These are phyloP conservation scores for Trichosporon asahii DNA, from an alignment of 1,284 basidiomycete genomes.

Conservation along the genomic window DNA sequence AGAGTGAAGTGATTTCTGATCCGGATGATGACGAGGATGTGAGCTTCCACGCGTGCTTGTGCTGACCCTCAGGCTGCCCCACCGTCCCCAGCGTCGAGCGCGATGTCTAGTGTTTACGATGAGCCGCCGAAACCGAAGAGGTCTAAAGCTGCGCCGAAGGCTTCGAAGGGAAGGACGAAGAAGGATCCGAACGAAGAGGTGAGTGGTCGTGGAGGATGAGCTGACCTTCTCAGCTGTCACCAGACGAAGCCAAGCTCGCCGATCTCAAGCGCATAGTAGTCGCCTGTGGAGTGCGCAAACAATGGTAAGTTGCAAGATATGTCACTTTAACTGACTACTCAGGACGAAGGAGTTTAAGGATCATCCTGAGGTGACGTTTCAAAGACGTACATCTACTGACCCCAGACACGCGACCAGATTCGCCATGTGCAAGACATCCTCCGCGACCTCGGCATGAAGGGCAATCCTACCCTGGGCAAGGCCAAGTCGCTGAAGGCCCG, in stretches of 20 bases:
- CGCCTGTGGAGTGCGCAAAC: constrained; percentile 75
- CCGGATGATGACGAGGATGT: neutral
- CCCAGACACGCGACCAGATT: constrained; percentile 62
- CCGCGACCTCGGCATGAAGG: constrained; percentile 70
- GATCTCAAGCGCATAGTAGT: constrained; percentile 58
- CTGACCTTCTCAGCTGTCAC: constrained; percentile 29
- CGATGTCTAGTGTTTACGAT: constrained; percentile 8
- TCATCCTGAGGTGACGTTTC: constrained; percentile 52
- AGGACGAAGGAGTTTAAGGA: constrained; percentile 65
- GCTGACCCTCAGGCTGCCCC: neutral
- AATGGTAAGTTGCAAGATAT: constrained; percentile 58
- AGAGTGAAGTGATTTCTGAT: neutral
- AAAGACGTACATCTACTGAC: neutral
- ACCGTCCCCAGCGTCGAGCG: neutral
- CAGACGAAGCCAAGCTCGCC: constrained; percentile 41
- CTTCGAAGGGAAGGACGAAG: constrained; percentile 21
- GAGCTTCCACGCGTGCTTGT: neutral
- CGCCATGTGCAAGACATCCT: constrained; percentile 64
- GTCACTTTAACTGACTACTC: neutral
- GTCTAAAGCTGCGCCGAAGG: neutral
- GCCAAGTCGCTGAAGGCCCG: constrained; percentile 68
- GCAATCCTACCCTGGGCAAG: constrained; percentile 71
- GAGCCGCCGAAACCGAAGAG: constrained; percentile 12
- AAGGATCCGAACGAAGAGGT: constrained; percentile 40
- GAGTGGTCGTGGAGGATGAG: constrained; percentile 2